phyloP scores from a whole-genome alignment of 2,329 filamentous ascomycete genomes.

The Ciborinia camelliae region DNA sequence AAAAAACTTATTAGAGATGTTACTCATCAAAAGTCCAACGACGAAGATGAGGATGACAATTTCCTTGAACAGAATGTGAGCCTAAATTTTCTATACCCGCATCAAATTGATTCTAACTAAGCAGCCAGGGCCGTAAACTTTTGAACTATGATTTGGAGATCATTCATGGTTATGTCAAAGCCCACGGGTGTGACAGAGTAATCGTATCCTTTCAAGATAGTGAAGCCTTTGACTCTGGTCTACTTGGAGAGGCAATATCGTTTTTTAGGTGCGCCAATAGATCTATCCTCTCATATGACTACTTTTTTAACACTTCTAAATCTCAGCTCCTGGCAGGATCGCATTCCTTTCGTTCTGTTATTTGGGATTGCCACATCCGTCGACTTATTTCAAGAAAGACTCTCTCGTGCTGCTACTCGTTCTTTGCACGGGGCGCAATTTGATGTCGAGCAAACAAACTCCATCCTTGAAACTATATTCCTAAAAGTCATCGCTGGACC shows the following conservation, averaged over 20 bases:
- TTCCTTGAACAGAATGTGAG: slow-evolving; percentile 48
- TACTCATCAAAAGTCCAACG: slow-evolving; percentile 46
- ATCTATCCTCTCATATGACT: background rate
- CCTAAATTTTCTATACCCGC: slow-evolving; percentile 11
- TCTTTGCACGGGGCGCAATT: slow-evolving; percentile 69
- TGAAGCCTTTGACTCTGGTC: slow-evolving; percentile 70
- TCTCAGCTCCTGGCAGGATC: slow-evolving; percentile 62
- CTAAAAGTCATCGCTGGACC: slow-evolving; percentile 58
- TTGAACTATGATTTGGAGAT: slow-evolving; percentile 78
- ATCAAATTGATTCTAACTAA: slow-evolving; percentile 19
- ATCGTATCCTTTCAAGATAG: slow-evolving; percentile 76
- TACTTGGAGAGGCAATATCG: slow-evolving; percentile 69
- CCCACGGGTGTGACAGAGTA: slow-evolving; percentile 54
- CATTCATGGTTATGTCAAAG: slow-evolving; percentile 57
- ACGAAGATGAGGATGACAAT: slow-evolving; percentile 53
- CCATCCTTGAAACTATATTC: slow-evolving; percentile 71
- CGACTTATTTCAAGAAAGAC: slow-evolving; percentile 71
- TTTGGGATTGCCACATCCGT: slow-evolving; percentile 81
- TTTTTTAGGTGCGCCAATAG: slow-evolving; percentile 57
- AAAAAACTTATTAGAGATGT: slow-evolving; percentile 71
- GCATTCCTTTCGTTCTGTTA: slow-evolving; percentile 72
- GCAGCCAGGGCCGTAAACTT: slow-evolving; percentile 55
- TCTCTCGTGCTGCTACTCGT: slow-evolving; percentile 65
- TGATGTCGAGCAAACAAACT: slow-evolving; percentile 69
- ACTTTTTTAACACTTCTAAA: slow-evolving; percentile 15